These are phyloP conservation scores for Torrubiella hemipterigena DNA, from an alignment of 2,329 filamentous ascomycete species.

Conservation along the genomic window DNA sequence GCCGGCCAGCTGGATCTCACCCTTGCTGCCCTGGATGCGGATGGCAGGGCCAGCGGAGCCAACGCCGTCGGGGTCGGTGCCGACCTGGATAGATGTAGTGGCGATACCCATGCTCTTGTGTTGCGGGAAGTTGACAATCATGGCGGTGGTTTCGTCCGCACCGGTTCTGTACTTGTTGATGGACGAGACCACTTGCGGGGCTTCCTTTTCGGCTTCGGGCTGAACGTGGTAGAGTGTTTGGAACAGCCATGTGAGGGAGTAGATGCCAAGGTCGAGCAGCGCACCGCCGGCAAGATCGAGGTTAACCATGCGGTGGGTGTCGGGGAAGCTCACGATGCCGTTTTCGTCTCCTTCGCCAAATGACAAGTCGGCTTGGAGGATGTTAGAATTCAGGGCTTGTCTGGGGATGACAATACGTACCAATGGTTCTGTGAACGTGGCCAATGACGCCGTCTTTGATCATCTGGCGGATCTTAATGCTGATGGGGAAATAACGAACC, in stretches of 20 bases:
- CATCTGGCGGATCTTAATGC: conserved; percentile 60
- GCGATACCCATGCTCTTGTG: conserved; percentile 61
- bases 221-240: conserved; percentile 78
- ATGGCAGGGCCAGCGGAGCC: conserved; percentile 53
- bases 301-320: conserved; percentile 69
- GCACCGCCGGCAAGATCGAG: conserved; percentile 71
- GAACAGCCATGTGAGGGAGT: conserved; percentile 83
- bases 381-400: conserved; percentile 5
- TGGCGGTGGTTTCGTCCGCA: conserved; percentile 65
- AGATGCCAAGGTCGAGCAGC: conserved; percentile 76
- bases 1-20: conserved; percentile 70
- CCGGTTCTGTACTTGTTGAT: conserved; percentile 65
- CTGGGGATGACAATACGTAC: conserved; percentile 20
- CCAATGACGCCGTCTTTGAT: conserved; percentile 43
- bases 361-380: conserved; percentile 40
- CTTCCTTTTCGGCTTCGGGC: conserved; percentile 51
- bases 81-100: conserved; percentile 51
- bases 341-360: conserved; percentile 47
- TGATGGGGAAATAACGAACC: conserved; percentile 81
- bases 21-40: conserved; percentile 67
- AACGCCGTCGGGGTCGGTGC: conserved; percentile 48
- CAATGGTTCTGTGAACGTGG: conserved; percentile 46
- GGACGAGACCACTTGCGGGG: conserved; percentile 55
- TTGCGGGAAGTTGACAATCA: conserved; percentile 63
- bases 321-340: conserved; percentile 41